Percentiles rank a stretch among this genome's conserved stretches.
These are phyloP conservation scores for Candida palmyrensis DNA, from an alignment of 805 yeast genomes.

Conservation along the genomic window DNA sequence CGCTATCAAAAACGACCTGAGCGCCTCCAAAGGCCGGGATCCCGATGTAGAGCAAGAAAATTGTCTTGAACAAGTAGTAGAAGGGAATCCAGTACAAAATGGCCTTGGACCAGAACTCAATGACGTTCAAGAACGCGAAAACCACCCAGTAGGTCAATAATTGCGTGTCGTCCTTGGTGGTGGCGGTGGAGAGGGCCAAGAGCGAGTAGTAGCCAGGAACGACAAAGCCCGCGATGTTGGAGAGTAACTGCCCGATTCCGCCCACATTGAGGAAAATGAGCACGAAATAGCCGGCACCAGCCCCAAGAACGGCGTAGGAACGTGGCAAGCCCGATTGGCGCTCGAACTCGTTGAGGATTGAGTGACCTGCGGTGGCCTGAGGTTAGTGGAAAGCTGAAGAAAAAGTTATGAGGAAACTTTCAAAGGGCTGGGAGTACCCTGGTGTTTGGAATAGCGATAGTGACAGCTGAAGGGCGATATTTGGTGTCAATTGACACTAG, in stretches of 20 bases:
- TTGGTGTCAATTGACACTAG: too few species aligned
- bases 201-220: slow-evolving; percentile 88
- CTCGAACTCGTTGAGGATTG: slow-evolving; percentile 34
- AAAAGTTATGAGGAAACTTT: slow-evolving; percentile 36
- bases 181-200: slow-evolving; percentile 69
- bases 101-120: slow-evolving; percentile 94
- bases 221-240: slow-evolving; percentile 88
- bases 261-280: slow-evolving; percentile 86
- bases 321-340: slow-evolving; percentile 60
- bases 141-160: slow-evolving; percentile 97
- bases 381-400: slow-evolving; percentile 14
- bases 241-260: slow-evolving; percentile 89
- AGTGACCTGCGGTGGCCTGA: slow-evolving; percentile 13
- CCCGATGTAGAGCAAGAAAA: slow-evolving; percentile 81
- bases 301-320: slow-evolving; percentile 74
- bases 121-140: slow-evolving; percentile 83
- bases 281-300: slow-evolving; percentile 61
- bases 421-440: too few species aligned
- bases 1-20: slow-evolving; percentile 52
- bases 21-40: slow-evolving; percentile 91
- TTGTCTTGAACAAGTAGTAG: slow-evolving; percentile 89
- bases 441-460: too few species aligned
- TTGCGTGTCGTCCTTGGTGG: slow-evolving; percentile 75
- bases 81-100: slow-evolving; percentile 95
- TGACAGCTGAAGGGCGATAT: too few species aligned